Percentiles rank a stretch among this genome's conserved stretches.
Evolutionary conservation across 2,329 filamentous ascomycete genomes (phyloP).

Genomic region (Cladorrhinum sp.): DNA sequence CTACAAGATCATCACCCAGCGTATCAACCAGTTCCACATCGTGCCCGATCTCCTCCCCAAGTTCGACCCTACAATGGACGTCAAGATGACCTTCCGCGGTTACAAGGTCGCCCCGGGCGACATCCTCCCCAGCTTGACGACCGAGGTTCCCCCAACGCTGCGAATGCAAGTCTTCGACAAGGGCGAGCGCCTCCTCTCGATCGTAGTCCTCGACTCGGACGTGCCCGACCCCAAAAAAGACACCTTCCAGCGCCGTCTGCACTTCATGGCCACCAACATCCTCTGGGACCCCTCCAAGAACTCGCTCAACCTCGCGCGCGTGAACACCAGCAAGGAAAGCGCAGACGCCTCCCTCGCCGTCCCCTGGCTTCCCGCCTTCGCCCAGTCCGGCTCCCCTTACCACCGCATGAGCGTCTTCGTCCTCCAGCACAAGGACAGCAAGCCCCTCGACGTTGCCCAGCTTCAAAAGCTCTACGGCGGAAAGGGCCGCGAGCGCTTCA

Average conservation of each 20-base stretch:
- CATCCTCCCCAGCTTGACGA: slow-evolving; percentile 70
- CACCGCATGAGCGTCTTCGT: slow-evolving; percentile 84
- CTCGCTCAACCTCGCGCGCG: slow-evolving; percentile 61
- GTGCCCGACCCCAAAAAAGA: slow-evolving; percentile 77
- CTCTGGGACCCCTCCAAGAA: slow-evolving; percentile 51
- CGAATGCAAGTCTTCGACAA: slow-evolving; percentile 81
- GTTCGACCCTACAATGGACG: slow-evolving; percentile 74
- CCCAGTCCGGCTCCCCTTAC: slow-evolving; percentile 87
- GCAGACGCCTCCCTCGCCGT: slow-evolving; percentile 58
- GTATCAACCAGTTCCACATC: slow-evolving; percentile 81
- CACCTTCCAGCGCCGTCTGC: slow-evolving; percentile 74
- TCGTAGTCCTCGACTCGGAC: slow-evolving; percentile 86
- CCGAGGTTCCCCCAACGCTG: slow-evolving; percentile 70
- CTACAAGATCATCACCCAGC: slow-evolving; percentile 74
- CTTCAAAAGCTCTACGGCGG: slow-evolving; percentile 51
- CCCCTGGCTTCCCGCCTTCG: slow-evolving; percentile 81
- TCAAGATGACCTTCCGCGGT: slow-evolving; percentile 75
- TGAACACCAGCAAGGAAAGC: slow-evolving; percentile 46
- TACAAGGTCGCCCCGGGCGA: slow-evolving; percentile 71
- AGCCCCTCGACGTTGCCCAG: slow-evolving; percentile 55
- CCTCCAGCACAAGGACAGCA: slow-evolving; percentile 69
- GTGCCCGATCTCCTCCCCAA: slow-evolving; percentile 83
- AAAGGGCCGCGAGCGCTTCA: slow-evolving; percentile 62
- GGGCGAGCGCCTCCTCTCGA: slow-evolving; percentile 76
- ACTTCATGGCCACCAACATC: slow-evolving; percentile 75